Evolutionary conservation across 305 asterid genomes (phyloP), one percentile per base, ranked within the genome.

Genomic region (Rubia balearica): DNA sequence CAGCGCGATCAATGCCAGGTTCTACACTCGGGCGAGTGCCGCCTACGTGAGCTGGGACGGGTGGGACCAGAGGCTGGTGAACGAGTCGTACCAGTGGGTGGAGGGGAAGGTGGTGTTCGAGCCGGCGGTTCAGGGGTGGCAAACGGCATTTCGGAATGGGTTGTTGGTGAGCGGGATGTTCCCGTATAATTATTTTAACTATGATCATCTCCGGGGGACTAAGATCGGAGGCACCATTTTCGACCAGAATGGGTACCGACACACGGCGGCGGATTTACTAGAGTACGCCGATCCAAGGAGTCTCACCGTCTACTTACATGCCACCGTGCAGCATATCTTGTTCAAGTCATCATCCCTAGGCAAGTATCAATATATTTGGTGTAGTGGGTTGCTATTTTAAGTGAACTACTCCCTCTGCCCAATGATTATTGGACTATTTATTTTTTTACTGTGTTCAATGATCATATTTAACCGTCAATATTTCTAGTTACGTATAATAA

Each of bases 1-100:
- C 56, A 74, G 90, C 21, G 87, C 95, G 60, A 70, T 91, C 64
- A 91, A 91, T 71, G 96, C 90, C 0, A 96, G 97, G 45, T 89
- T 89, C 81, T 87, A 78, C 82, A 65, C 88, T 0, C 74, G 86
- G 59, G 96, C 97, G 0, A 75, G 86, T 66, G 0, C 5, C 0
- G 83, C 49, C 21, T 81, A 82, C 71, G 78, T 81, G 36, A 24
- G 0, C 40, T 77, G 70, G 45, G 67, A 41, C 6, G 89, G 91
- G 61, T 91, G 91, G 97, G 86, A 89, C n/a, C 76, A 80, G 4
- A 59, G n/a, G 56, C 53, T 74, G 33, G 96, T 82, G 61, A 68
- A 81, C 8, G 81, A 78, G 65, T 86, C 97, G 17, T 91, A 85
- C 53, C 83, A 82, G 55, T 91, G 96, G 96, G 94, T 79, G 13